Conservation (phyloP, 2,329 filamentous ascomycete species). For the Dactylellina sp. region DNA sequence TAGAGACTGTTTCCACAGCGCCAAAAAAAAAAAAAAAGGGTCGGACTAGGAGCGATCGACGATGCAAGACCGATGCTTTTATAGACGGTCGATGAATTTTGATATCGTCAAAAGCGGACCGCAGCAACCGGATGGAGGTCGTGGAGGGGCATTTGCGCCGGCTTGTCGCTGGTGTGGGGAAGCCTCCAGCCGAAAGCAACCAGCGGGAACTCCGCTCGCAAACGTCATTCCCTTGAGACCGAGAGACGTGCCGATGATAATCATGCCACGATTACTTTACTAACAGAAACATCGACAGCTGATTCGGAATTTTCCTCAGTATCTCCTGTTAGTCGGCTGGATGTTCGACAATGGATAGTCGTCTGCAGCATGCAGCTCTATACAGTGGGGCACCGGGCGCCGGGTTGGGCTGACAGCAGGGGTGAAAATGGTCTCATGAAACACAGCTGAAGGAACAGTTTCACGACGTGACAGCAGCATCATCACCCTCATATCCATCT, state of each 20-base stretch:
- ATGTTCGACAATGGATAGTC: not conserved
- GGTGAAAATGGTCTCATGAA: not conserved
- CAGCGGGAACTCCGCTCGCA: slow-evolving; percentile 34
- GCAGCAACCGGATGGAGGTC: too few relatives aligned
- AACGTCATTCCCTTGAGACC: slow-evolving; percentile 20
- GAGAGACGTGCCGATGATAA: slow-evolving; percentile 33
- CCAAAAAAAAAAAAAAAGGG: not conserved
- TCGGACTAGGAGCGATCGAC: not conserved
- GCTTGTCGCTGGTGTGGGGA: slow-evolving; percentile 27
- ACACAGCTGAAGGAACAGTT: slow-evolving; percentile 13
- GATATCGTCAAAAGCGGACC: slow-evolving; percentile 13
- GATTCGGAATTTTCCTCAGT: slow-evolving; percentile 6
- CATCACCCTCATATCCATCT: too few relatives aligned
- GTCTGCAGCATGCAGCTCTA: too few relatives aligned
- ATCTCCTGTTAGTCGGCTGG: slow-evolving; percentile 2
- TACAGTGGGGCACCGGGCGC: slow-evolving; percentile 12
- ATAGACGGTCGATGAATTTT: slow-evolving; percentile 19
- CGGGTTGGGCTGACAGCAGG: slow-evolving; percentile 12
- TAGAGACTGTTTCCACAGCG: not conserved
- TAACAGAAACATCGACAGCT: slow-evolving; percentile 11
- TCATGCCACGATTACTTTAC: slow-evolving; percentile 20
- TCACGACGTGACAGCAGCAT: slow-evolving; percentile 38
- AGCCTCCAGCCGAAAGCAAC: slow-evolving; percentile 28
- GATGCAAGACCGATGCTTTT: not conserved
- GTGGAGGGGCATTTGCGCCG: slow-evolving; percentile 23